Percentiles rank a stretch among this genome's conserved stretches.
Evolutionary conservation across 352 stramenopile genomes (phyloP).

Genomic region (Stramenopiles sp.): DNA sequence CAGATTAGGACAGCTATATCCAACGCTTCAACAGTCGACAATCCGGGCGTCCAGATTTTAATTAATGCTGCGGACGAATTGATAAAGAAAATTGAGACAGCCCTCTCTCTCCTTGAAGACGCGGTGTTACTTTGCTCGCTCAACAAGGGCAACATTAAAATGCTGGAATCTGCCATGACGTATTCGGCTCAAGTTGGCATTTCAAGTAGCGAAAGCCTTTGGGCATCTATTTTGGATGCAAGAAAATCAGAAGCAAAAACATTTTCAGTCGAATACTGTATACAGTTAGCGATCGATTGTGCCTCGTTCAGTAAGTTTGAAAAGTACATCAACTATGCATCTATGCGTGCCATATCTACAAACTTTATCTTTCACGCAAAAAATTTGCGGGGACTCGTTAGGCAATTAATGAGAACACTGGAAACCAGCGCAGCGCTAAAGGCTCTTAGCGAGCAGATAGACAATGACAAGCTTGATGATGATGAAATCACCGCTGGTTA

Average conservation of each 20-base stretch:
- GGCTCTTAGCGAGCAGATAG: background rate
- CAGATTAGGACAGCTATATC: background rate
- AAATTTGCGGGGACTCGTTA: background rate
- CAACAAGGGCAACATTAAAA: background rate
- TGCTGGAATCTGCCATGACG: background rate
- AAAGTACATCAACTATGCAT: background rate
- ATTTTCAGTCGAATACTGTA: background rate
- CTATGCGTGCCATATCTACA: background rate
- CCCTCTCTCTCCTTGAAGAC: background rate
- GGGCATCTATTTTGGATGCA: too few relatives aligned
- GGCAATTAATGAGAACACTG: background rate
- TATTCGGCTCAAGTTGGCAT: background rate
- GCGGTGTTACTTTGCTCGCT: background rate
- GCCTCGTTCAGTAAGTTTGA: background rate
- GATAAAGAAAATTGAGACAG: background rate
- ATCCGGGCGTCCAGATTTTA: background rate
- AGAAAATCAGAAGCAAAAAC: background rate
- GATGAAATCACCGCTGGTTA: background rate
- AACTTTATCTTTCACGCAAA: background rate
- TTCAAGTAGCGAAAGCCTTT: background rate
- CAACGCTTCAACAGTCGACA: background rate
- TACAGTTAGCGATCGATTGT: background rate
- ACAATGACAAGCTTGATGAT: background rate
- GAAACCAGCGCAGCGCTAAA: background rate
- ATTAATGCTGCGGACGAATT: background rate